Evolutionary conservation across 1,284 basidiomycete species (phyloP).

Genomic region (Ustilago shanxiensis): DNA sequence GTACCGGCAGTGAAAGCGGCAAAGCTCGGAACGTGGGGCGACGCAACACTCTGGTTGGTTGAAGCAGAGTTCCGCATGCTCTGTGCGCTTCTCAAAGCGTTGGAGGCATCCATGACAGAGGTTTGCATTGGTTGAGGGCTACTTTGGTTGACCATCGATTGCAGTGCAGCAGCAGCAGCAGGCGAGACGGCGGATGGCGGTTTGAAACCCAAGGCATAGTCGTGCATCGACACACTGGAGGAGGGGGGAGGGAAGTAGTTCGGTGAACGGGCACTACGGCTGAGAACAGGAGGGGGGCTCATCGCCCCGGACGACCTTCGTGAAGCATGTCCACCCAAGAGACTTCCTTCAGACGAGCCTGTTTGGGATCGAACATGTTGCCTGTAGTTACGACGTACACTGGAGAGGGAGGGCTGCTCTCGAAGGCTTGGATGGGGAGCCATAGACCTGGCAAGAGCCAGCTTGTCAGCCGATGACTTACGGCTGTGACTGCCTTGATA

Average conservation of each 20-base stretch:
- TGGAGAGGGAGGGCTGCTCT: slow-evolving; percentile 45
- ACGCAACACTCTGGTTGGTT: slow-evolving; percentile 22
- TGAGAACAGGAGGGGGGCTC: slow-evolving; percentile 44
- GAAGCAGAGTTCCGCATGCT: slow-evolving; percentile 41
- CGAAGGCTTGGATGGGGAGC: slow-evolving; percentile 36
- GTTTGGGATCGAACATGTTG: slow-evolving; percentile 40
- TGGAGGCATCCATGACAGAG: slow-evolving; percentile 35
- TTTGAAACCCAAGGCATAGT: slow-evolving; percentile 55
- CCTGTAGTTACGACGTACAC: slow-evolving; percentile 38
- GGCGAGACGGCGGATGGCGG: slow-evolving; percentile 46
- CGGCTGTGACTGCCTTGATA: slow-evolving; percentile 35
- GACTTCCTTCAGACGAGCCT: slow-evolving; percentile 44
- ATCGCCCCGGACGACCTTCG: slow-evolving; percentile 44
- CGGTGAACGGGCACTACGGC: slow-evolving; percentile 54
- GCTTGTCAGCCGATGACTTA: slow-evolving; percentile 41
- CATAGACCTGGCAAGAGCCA: slow-evolving; percentile 30
- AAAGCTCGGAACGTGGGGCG: slow-evolving; percentile 19
- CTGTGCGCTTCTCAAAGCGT: slow-evolving; percentile 30
- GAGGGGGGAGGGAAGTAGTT: slow-evolving; percentile 57
- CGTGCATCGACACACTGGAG: slow-evolving; percentile 29
- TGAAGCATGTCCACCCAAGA: slow-evolving; percentile 28
- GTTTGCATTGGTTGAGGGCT: slow-evolving; percentile 16
- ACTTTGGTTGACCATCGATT: slow-evolving; percentile 31
- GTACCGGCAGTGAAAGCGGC: slow-evolving; percentile 29
- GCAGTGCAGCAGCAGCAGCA: slow-evolving; percentile 44